Conservation (phyloP, 352 stramenopile species). For the Achlya hypogyna region DNA sequence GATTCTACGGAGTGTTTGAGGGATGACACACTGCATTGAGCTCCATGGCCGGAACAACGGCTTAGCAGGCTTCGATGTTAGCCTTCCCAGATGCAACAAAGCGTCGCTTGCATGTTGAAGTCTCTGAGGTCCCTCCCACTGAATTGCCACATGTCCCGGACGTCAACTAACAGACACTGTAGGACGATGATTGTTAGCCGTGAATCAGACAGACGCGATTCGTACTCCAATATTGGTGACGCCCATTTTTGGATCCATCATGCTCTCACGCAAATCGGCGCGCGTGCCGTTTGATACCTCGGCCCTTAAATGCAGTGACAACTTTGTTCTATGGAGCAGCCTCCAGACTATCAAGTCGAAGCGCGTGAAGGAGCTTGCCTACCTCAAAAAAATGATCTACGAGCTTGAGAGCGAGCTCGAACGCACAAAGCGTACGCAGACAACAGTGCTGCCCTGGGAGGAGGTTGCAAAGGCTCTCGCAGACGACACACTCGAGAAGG, state of each 20-base stretch:
- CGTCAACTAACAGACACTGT: not conserved
- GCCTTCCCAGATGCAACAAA: too few relatives aligned
- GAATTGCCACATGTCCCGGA: not conserved
- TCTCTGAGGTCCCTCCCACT: too few relatives aligned
- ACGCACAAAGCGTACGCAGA: not conserved
- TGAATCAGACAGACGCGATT: not conserved
- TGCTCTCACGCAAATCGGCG: not conserved
- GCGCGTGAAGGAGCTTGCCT: constrained; percentile 11
- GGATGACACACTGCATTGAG: too few relatives aligned
- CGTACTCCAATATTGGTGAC: not conserved
- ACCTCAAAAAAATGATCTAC: constrained; percentile 4
- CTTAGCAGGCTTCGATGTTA: too few relatives aligned
- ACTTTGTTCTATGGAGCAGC: not conserved
- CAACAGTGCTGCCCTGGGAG: constrained; percentile 4
- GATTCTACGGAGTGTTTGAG: too few relatives aligned
- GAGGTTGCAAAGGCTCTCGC: not conserved
- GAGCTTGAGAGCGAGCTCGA: not conserved
- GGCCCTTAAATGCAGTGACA: not conserved
- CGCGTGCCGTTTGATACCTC: not conserved
- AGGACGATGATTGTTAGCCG: not conserved
- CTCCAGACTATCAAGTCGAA: constrained; percentile 7
- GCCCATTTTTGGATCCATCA: not conserved
- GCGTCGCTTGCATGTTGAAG: too few relatives aligned
- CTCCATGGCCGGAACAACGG: too few relatives aligned
- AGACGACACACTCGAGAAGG: constrained; percentile 6